phyloP scores from a whole-genome alignment of 2,329 filamentous ascomycete genomes.

The Aplosporella prunicola region DNA sequence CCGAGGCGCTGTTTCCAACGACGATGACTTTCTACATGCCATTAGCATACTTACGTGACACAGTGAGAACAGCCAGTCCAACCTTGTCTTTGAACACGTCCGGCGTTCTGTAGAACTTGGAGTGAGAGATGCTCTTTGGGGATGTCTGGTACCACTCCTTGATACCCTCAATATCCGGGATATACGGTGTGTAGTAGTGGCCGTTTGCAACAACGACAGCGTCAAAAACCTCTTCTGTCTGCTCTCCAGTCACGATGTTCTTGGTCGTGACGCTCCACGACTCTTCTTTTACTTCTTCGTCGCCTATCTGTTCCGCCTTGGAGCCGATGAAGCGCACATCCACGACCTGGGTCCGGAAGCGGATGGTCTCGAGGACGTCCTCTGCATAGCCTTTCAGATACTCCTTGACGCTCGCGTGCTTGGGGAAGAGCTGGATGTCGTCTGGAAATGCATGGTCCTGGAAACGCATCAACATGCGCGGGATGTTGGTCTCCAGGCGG shows the following conservation, averaged over 20 bases:
- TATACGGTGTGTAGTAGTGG: conserved; percentile 38
- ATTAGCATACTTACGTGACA: neutral
- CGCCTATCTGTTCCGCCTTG: too few relatives aligned
- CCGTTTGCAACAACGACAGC: conserved; percentile 40
- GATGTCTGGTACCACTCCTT: conserved; percentile 30
- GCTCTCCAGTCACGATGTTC: conserved; percentile 38
- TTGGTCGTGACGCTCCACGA: conserved; percentile 53
- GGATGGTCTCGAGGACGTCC: conserved; percentile 57
- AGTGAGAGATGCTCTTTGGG: conserved; percentile 39
- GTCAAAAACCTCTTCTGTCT: conserved; percentile 44
- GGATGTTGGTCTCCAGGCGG: conserved; percentile 76
- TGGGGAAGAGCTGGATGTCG: conserved; percentile 63
- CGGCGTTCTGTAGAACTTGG: conserved; percentile 68
- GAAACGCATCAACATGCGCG: conserved; percentile 70
- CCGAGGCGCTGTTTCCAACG: conserved; percentile 77
- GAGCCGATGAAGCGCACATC: conserved; percentile 38
- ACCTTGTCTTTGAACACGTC: conserved; percentile 48
- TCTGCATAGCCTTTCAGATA: conserved; percentile 67
- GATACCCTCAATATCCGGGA: conserved; percentile 34
- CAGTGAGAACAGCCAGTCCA: neutral
- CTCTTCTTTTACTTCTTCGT: conserved; percentile 10
- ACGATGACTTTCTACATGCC: conserved; percentile 59
- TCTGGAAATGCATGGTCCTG: conserved; percentile 58
- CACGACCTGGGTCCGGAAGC: conserved; percentile 62
- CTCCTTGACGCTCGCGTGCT: conserved; percentile 56